Base-by-base conservation (phyloP, 2,329 filamentous ascomycete genomes). In the Cadophora malorum region DNA sequence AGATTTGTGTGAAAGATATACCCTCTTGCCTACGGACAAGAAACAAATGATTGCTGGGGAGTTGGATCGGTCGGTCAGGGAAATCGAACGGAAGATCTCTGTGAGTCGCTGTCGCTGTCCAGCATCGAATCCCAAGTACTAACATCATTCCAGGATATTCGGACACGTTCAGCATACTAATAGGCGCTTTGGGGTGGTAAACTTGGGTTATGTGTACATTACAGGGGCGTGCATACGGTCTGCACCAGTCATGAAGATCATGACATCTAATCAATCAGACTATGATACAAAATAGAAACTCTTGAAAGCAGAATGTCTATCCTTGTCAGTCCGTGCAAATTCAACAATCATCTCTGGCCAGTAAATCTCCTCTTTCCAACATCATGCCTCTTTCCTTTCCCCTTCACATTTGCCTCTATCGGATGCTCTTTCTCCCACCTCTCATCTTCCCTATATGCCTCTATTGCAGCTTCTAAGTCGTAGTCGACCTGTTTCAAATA, bases 1-100 rank as follows among this genome's bases (percentile, higher is more conserved):
- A 33, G 96, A 99, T 81, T 83, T 99, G 50, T 97, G 96, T 76
- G 96, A 99, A 83, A 88, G 94, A 73, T 99, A 93, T 80, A 88
- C 93, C 67, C 82, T 96, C 68, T 83, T 99, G 69, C 86, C 91
- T 31, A 91, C 90, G 73, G 95, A 97, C 76, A 94, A 93, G 83
- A 97, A 97, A 84, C 90, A 93, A 80, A 94, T 94, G 88, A 97
- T 99, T 82, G 95, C 95, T 1, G 94, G 87, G 62, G 95, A 98
- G 80, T 80, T 98, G 73, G 96, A 98, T 80, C 90, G 96, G 67
- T 95, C 92, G 52, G 90, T 97, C 65, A 83, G 93, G 74, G 93
- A 98, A 81, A 96, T 99, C 76, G 96, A 99, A 84, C 90, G 96
- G 76, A 97, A 97, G 82, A 95, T 99, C 77, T 94, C 92, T 72